These are phyloP conservation scores for Mycena haematopus DNA, from an alignment of 768 basidiomycete species.

Conservation along the genomic window DNA sequence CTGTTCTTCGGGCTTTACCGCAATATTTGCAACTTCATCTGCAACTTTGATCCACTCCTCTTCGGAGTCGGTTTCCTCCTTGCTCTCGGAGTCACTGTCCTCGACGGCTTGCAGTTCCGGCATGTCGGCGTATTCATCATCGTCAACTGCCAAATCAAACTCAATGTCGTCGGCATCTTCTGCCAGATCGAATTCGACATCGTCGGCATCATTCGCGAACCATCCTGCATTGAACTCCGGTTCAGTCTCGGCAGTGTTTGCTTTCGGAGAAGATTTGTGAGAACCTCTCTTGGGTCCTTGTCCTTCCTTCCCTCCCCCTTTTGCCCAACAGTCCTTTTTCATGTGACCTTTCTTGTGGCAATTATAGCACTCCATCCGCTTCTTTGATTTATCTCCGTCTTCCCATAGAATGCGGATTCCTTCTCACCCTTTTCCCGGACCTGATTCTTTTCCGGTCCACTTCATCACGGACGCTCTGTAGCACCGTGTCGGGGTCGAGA, in stretches of 20 bases:
- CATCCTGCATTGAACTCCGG: neutral
- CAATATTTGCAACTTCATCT: neutral
- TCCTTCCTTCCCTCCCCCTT: neutral
- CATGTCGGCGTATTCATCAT: neutral
- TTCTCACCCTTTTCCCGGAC: neutral
- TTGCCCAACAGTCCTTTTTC: neutral
- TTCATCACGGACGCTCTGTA: neutral
- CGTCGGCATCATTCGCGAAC: neutral
- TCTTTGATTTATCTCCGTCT: neutral
- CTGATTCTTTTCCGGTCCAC: neutral
- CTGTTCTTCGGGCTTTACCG: neutral
- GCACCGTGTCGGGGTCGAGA: neutral
- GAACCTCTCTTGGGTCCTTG: neutral
- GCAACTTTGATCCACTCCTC: too few relatives aligned
- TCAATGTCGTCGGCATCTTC: neutral
- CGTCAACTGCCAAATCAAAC: neutral
- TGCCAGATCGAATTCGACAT: neutral
- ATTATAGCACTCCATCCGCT: neutral
- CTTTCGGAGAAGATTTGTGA: neutral
- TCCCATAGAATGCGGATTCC: neutral
- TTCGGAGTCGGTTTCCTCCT: neutral
- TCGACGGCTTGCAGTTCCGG: neutral
- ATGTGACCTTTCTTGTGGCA: constrained; percentile 4
- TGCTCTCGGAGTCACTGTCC: neutral
- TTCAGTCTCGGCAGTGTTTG: neutral